phyloP scores from a whole-genome alignment of 1,284 basidiomycete species.

The Fomitopsis betulina region DNA sequence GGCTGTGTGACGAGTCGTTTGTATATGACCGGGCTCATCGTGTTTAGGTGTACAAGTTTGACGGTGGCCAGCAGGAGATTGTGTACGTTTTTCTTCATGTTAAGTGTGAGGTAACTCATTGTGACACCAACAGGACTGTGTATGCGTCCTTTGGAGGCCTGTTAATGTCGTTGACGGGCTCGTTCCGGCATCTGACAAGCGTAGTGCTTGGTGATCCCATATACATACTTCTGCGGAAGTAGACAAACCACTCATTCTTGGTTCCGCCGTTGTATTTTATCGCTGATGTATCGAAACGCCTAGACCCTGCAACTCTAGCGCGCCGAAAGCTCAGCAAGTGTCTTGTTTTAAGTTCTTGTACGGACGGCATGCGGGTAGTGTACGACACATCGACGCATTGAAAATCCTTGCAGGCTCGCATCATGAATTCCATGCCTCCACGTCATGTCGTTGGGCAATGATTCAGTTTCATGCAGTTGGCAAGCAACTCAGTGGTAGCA shows the following conservation, averaged over 20 bases:
- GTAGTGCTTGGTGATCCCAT: constrained; percentile 93
- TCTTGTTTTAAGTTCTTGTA: no score
- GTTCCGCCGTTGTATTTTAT: not conserved
- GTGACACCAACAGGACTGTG: constrained; percentile 60
- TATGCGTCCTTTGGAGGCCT: constrained; percentile 98
- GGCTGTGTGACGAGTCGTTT: not conserved
- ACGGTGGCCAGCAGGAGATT: constrained; percentile 78
- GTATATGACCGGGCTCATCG: not conserved
- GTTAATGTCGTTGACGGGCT: constrained; percentile 91
- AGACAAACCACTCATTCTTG: constrained; percentile 16
- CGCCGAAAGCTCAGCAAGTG: no score
- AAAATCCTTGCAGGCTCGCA: not conserved
- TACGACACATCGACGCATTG: no score
- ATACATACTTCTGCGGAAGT: constrained; percentile 86
- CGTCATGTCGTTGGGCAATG: no score
- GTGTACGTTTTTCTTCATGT: constrained; percentile 51
- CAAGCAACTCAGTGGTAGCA: not conserved
- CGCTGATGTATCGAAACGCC: not conserved
- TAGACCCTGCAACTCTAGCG: not conserved
- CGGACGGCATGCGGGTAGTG: no score
- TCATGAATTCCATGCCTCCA: not conserved
- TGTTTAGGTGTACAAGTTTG: constrained; percentile 91
- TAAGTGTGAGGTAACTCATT: not conserved
- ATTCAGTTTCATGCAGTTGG: no score
- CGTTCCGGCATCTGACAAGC: constrained; percentile 88